Base-by-base conservation (phyloP, 495 filamentous ascomycete species). In the Penicillium longicatenatum region DNA sequence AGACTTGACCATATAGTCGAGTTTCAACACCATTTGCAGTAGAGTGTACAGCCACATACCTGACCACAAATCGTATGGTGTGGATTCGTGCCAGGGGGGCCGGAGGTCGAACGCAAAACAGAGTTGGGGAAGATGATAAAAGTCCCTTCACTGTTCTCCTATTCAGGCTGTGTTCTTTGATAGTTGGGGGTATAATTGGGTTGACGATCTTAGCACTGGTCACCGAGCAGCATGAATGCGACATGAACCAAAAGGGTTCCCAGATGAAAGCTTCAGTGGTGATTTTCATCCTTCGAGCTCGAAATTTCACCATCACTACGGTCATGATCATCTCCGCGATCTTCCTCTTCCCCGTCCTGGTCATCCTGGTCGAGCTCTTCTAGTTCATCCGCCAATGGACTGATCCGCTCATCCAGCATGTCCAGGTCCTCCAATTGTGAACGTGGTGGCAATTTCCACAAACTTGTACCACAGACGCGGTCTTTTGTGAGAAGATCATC, bases 401-500 rank as follows among this genome's bases (percentile, higher is more conserved):
- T 97, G 22, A 89, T 81, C 55, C 94, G 84, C 60, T 89, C 85
- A 61, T 98, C 95, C 66, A 99, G 65, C 63, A 92, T 60, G 49
- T 94, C 94, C 66, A 93, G 69, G 74, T 99, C 94, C 79, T 99
- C 95, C 70, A 99, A 67, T 53, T 90, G 80, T 57, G 87, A 83
- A 64, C 94, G 79, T 54, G 84, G 85, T 10, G 92, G 89, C 75
- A 99, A 79, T 79, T 96, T 95, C 87, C 91, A 95, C 55, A 99
- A 67, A 67, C 87, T 95, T 10, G 96, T 97, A 45, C 86, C 92
- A 62, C 93, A 98, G 1, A 96, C 86, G 58, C 94, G 82, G 54
- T 95, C 89, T 75, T 96, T 95, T 0, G 86, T 90, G 54, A 99
- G 75, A 54, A 99, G 74, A 59, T 95, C 90, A 74, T 98, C 94